Evolutionary conservation across 1,284 basidiomycete species (phyloP), one percentile per base, ranked within the genome.

Genomic region (Moesziomyces globuligerus): DNA sequence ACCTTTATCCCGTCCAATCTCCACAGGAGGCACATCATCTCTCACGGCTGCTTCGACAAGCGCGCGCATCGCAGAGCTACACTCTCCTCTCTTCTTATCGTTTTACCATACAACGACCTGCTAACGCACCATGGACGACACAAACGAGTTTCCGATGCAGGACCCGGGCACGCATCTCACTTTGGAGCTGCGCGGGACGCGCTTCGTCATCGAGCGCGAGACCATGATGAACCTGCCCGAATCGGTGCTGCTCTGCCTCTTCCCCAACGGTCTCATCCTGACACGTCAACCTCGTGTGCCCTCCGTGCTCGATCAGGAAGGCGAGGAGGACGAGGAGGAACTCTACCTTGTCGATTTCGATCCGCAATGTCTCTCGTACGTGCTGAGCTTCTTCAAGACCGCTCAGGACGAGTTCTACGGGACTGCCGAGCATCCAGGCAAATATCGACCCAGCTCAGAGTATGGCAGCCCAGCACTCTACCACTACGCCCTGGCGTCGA

Each of bases 201-300:
- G 93, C 74, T 96, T 98, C 85, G 90, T 91, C 57, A 93, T 99
- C 55, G 96, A 98, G 85, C 88, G 96, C 75, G 95, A 98, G 85
- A 94, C 92, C 28, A 91, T 99, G 83, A 97, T 98, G 94, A 94
- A 95, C 83, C 86, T 99, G 28, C 95, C 95, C 8, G 95, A 99
- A 87, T 94, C 91, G 24, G 93, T 99, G 43, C 86, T 99, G 58
- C 86, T 99, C 45, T 98, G 95, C 83, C 87, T 98, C 54, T 98
- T 98, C 82, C 95, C 95, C 13, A 98, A 98, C 80, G 95, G 96
- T 10, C 89, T 98, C 70, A 92, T 98, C 45, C 87, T 98, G 56
- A 92, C 90, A 78, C 87, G 93, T 66, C 93, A 94, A 78, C 90
- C 89, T 57, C 88, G 89, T 17, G 87, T 58, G 15, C 46, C 60